Base-by-base conservation (phyloP, 192 early-diverging fungal genomes). In the Linnemannia hyalina region DNA sequence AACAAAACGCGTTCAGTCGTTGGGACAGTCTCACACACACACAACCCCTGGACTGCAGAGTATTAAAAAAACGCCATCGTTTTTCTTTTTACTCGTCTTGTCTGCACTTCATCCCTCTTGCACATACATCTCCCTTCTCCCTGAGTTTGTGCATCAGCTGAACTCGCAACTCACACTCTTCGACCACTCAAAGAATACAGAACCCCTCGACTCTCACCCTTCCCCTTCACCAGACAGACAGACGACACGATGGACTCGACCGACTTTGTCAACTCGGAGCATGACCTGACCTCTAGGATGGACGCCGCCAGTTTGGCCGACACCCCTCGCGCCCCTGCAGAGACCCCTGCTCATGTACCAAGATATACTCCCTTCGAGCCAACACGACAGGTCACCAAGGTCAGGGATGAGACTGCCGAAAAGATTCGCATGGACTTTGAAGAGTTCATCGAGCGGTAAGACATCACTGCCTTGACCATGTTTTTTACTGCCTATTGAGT, bases 391-490 rank as follows among this genome's bases (percentile, higher is more conserved):
- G 80, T 86, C 16, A 42, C 84, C 70, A 80, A 77, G 63, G 80
- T 68, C 70, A 86, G 77, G 68, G 84, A 86, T 47, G 84, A 86
- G 76, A 86, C 84, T 13, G 84, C 84, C 10, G 84, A 86, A 46
- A 86, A 86, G 84, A 86, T 86, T 80, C 84, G 84, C 75, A 80
- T 80, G 75, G 84, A 80, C 72, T 86, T 86, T 75, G 84, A 86
- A 54, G 79, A 86, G 22, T 86, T 86, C 54, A 71, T 86, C 40
- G 84, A 86, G 38, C 49, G 65, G 84, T 86, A 72, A 35, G 76
- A 70, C 42, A 23, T 41, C 42, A 44, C 13, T 38, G 36, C 54
- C 0, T 40, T 23, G 13, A 20, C 47, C 15, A 6, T 75, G n/a
- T 10, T 11, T 29, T 77, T 29, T 11, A 9, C 44, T 46, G 11